Evolutionary conservation across 768 basidiomycete genomes (phyloP).

Genomic region (Mycena filopes): DNA sequence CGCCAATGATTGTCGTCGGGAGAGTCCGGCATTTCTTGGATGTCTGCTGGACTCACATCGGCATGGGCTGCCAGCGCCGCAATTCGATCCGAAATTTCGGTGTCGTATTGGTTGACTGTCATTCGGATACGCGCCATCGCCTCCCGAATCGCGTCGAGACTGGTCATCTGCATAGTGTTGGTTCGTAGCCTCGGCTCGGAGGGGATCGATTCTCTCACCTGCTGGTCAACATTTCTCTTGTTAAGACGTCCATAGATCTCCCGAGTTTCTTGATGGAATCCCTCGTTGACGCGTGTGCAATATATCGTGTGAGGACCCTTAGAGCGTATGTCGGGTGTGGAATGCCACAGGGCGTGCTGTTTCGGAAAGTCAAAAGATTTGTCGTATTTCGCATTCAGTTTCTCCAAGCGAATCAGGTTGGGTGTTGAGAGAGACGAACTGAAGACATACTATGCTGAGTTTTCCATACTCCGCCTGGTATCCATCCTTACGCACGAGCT

Average conservation of each 20-base stretch:
- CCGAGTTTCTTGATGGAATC: slow-evolving; percentile 10
- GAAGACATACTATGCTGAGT: neutral
- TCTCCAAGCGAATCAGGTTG: neutral
- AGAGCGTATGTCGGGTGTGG: neutral
- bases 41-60: neutral
- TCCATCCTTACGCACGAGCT: slow-evolving; percentile 17
- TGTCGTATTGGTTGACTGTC: slow-evolving; percentile 17
- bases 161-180: slow-evolving; percentile 4
- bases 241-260: neutral
- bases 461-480: slow-evolving; percentile 18
- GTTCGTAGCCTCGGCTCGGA: neutral
- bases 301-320: neutral
- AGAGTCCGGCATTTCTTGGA: neutral
- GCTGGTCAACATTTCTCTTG: slow-evolving; percentile 5
- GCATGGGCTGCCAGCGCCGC: neutral
- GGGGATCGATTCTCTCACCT: neutral
- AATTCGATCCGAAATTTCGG: neutral
- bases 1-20: slow-evolving; percentile 11
- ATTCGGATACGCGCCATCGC: slow-evolving; percentile 27
- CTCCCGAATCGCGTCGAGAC: slow-evolving; percentile 10
- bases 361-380: slow-evolving; percentile 7
- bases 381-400: neutral
- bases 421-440: neutral
- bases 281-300: slow-evolving; percentile 11
- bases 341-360: slow-evolving; percentile 6